Evolutionary conservation across 2,329 filamentous ascomycete genomes (phyloP).

Genomic region (Penicillium brevicompactum): DNA sequence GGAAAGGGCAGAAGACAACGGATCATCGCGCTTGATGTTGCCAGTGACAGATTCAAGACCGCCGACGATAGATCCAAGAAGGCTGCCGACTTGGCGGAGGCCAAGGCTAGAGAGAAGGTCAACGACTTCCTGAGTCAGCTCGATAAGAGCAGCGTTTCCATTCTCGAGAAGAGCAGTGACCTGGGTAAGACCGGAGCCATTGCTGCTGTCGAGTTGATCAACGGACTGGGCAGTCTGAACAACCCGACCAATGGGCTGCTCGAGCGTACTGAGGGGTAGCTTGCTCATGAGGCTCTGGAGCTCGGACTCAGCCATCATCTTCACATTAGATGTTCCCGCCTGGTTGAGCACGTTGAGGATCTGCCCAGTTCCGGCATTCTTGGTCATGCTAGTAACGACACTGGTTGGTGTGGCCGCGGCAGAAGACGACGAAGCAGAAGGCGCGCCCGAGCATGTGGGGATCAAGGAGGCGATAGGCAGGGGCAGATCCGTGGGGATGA

Average conservation of each 20-base stretch:
- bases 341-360: conserved; percentile 19
- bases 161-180: conserved; percentile 29
- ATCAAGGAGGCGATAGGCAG: conserved; percentile 8
- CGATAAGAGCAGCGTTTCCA: conserved; percentile 16
- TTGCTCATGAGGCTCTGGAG: conserved; percentile 20
- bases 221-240: conserved; percentile 18
- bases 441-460: background rate
- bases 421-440: background rate
- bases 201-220: conserved; percentile 19
- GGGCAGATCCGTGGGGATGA: conserved; percentile 9
- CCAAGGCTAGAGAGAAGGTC: conserved; percentile 18
- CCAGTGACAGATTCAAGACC: conserved; percentile 13
- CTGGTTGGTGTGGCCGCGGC: background rate
- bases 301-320: conserved; percentile 25
- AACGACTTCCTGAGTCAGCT: conserved; percentile 18
- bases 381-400: conserved; percentile 2
- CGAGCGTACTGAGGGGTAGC: conserved; percentile 16
- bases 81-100: conserved; percentile 12
- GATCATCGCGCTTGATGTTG: conserved; percentile 6
- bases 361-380: background rate
- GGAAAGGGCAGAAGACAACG: background rate
- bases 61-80: conserved; percentile 20
- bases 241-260: conserved; percentile 20
- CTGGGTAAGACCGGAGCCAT: conserved; percentile 21
- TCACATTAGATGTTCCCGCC: conserved; percentile 12